Evolutionary conservation across 1,284 basidiomycete species (phyloP).

Genomic region (Cryptococcus sp.): DNA sequence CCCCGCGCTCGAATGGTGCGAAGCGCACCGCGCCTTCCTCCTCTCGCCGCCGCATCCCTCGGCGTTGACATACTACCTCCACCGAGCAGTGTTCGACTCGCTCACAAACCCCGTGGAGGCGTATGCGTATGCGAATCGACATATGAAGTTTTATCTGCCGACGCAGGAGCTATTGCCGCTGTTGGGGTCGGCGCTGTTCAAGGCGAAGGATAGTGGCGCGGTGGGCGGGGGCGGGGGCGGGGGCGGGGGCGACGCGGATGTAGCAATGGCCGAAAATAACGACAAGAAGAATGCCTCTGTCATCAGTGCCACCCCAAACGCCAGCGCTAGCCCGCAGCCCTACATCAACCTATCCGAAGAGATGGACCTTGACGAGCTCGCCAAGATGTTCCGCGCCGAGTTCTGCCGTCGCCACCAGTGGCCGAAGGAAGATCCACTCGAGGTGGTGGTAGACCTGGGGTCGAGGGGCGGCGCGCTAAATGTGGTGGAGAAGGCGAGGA

Average conservation of each 20-base stretch:
- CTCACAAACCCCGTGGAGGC: constrained; percentile 58
- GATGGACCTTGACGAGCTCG: constrained; percentile 50
- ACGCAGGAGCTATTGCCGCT: constrained; percentile 68
- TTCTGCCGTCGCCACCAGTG: constrained; percentile 83
- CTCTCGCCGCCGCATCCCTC: constrained; percentile 60
- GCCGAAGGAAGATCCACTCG: constrained; percentile 80
- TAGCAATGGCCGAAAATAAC: constrained; percentile 55
- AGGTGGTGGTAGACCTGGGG: constrained; percentile 84
- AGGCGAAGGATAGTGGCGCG: not conserved
- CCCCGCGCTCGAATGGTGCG: constrained; percentile 78
- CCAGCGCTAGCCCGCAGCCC: no score
- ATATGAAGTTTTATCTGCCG: constrained; percentile 66
- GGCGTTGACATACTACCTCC: constrained; percentile 77
- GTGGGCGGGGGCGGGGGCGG: not conserved
- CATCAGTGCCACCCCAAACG: constrained; percentile 52
- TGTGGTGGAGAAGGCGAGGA: constrained; percentile 85
- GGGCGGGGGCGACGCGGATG: constrained; percentile 59
- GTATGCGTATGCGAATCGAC: constrained; percentile 66
- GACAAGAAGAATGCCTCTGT: not conserved
- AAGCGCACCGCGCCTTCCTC: constrained; percentile 63
- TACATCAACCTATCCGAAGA: constrained; percentile 18
- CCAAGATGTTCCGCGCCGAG: constrained; percentile 78
- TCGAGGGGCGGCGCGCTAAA: constrained; percentile 76
- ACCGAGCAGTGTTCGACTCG: constrained; percentile 78
- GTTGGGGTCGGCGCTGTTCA: constrained; percentile 56